Evolutionary conservation across 1,284 basidiomycete genomes (phyloP), one percentile per base, ranked within the genome.

Genomic region (Ceratobasidium sp.): DNA sequence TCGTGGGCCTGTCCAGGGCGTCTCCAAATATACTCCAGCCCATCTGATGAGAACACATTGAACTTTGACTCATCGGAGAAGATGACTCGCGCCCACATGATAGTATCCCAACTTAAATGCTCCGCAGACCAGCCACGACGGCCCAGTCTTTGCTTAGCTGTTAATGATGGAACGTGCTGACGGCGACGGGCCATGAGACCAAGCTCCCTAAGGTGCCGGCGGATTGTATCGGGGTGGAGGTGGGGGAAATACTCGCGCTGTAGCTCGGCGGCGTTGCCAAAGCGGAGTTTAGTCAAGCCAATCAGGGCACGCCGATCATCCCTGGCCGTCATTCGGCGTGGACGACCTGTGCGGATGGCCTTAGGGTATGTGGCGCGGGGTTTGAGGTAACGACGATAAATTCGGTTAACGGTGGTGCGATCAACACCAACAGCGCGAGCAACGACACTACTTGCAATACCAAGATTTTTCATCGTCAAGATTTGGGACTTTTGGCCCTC

Each of bases 41-140:
- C 49, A 33, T 10, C 23, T 40, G 28, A n/a, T 7, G 51, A 23
- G 56, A 70, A 68, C 40, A 70, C 53, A 9, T 56, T 10, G n/a
- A 61, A 66, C 26, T 66, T 66, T 15, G 63, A 66, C 63, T 66
- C 42, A 26, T 66, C 63, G 5, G 63, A 66, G 26, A 66, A 66
- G 7, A 26, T 46, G 20, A 66, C 63, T 18, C n/a, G 13, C 20
- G 63, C 63, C 63, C 63, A 66, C 33, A 33, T 7, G 18, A 64
- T 7, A 12, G 12, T n/a, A 42, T 64, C 39, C 28, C 26, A 39
- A 20, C 13, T 33, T 39, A 33, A 13, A 42, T 39, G 39, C 12
- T 33, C 61, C n/a, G 28, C 39, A 33, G 28, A n/a, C 61, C 61
- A 64, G 20, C 39, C n/a, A 13, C 26, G 39, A 20, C 61, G 61